These are phyloP conservation scores for Lichenothelia convexa DNA, from an alignment of 495 filamentous ascomycete genomes.

Conservation along the genomic window DNA sequence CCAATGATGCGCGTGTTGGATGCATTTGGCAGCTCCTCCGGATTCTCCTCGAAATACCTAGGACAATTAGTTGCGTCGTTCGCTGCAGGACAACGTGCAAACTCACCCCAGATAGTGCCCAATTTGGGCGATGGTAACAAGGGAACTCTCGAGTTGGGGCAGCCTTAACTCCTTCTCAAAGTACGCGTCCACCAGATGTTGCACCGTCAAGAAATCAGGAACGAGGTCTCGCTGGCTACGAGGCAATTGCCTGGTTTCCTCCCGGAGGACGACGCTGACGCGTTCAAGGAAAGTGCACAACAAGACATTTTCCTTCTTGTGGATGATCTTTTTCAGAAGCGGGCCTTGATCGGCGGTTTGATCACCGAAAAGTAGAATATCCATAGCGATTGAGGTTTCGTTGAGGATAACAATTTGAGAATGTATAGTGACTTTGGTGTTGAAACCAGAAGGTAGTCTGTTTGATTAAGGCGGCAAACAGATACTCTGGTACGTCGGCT, in stretches of 20 bases:
- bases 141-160: constrained; percentile 43
- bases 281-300: constrained; percentile 47
- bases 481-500: too few relatives aligned
- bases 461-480: not conserved
- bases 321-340: constrained; percentile 43
- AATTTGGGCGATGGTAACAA: constrained; percentile 53
- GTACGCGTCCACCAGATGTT: constrained; percentile 54
- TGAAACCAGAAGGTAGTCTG: not conserved
- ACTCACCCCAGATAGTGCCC: constrained; percentile 62
- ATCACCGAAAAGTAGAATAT: constrained; percentile 45
- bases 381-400: constrained; percentile 15
- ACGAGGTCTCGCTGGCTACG: constrained; percentile 40
- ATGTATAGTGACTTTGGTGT: not conserved
- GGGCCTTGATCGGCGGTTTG: constrained; percentile 56
- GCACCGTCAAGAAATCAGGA: constrained; percentile 48
- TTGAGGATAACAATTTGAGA: not conserved
- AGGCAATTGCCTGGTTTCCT: constrained; percentile 42
- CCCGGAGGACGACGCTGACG: constrained; percentile 39
- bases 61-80: too few relatives aligned
- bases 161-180: constrained; percentile 37
- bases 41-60: constrained; percentile 35
- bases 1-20: constrained; percentile 35
- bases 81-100: not conserved
- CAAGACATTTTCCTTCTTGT: constrained; percentile 44
- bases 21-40: constrained; percentile 24